Conservation (phyloP, 2,329 filamentous ascomycete genomes). For the Gyromitra esculenta region DNA sequence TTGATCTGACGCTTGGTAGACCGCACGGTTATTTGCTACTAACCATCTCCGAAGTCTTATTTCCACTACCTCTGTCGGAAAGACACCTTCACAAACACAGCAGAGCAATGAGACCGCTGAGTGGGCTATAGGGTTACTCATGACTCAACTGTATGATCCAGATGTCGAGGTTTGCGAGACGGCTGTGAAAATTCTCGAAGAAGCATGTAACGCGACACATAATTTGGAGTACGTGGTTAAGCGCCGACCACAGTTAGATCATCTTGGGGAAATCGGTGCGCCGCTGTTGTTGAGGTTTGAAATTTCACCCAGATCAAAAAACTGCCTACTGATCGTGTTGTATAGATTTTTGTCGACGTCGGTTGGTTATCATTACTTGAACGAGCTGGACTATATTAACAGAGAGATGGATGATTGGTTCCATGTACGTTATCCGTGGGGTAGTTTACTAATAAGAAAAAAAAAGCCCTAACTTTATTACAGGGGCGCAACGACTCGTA, state of each 20-base stretch:
- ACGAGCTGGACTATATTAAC: slow-evolving; percentile 97
- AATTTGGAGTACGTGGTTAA: slow-evolving; percentile 96
- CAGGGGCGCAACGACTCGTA: slow-evolving; percentile 92
- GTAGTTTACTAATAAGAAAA: not conserved
- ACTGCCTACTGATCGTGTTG: not conserved
- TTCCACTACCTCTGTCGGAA: slow-evolving; percentile 59
- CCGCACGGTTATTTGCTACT: slow-evolving; percentile 57
- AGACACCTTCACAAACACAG: slow-evolving; percentile 60
- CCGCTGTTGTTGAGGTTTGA: slow-evolving; percentile 78
- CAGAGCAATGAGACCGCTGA: slow-evolving; percentile 71
- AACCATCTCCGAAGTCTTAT: slow-evolving; percentile 57
- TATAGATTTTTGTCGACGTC: slow-evolving; percentile 84
- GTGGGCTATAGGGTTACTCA: slow-evolving; percentile 95
- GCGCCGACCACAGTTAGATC: slow-evolving; percentile 91
- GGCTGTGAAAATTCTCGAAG: slow-evolving; percentile 95
- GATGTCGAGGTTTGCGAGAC: slow-evolving; percentile 96
- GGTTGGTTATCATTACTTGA: slow-evolving; percentile 95
- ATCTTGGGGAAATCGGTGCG: slow-evolving; percentile 94
- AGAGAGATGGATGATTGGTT: slow-evolving; percentile 99
- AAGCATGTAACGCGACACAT: slow-evolving; percentile 91
- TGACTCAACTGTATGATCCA: slow-evolving; percentile 97
- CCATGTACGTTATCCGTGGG: slow-evolving; percentile 62
- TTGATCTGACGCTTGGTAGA: slow-evolving; percentile 47
- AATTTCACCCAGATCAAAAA: not conserved
- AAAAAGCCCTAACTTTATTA: slow-evolving; percentile 23